Conservation (phyloP, 1,139 yeast species). For the Kurtzmaniella quercitrusa region DNA sequence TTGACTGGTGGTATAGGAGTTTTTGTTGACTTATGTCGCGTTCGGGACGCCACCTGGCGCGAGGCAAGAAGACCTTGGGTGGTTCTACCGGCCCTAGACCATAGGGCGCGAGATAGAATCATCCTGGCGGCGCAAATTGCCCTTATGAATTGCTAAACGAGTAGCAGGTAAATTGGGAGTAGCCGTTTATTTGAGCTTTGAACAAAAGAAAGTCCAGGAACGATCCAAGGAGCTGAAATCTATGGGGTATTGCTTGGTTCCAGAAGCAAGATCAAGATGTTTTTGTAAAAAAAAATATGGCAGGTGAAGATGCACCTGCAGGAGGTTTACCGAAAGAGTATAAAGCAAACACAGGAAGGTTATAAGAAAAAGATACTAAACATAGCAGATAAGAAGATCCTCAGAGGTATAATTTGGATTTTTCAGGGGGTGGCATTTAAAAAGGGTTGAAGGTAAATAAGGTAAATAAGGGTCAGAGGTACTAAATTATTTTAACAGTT, state of each 20-base stretch:
- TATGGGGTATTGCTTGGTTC: background rate
- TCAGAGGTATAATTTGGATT: no score
- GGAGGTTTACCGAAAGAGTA: background rate
- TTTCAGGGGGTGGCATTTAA: no score
- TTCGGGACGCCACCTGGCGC: background rate
- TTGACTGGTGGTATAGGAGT: slow-evolving; percentile 1
- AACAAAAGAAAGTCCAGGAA: no score
- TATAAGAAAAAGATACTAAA: no score
- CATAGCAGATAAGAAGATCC: no score
- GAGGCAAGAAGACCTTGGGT: background rate
- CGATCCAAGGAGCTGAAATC: no score
- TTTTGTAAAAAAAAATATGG: background rate
- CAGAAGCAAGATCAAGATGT: background rate
- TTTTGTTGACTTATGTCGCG: background rate
- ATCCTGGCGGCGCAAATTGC: background rate
- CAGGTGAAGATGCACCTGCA: background rate
- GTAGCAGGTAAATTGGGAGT: no score
- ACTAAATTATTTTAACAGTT: no score
- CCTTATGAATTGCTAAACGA: no score
- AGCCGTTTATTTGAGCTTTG: no score
- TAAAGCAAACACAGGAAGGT: background rate
- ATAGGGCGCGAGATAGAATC: background rate
- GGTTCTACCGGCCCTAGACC: background rate
- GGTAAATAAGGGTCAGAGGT: no score
- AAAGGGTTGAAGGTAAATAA: no score